Conservation (phyloP, 352 stramenopile genomes). For the Globisporangium echinulatum region DNA sequence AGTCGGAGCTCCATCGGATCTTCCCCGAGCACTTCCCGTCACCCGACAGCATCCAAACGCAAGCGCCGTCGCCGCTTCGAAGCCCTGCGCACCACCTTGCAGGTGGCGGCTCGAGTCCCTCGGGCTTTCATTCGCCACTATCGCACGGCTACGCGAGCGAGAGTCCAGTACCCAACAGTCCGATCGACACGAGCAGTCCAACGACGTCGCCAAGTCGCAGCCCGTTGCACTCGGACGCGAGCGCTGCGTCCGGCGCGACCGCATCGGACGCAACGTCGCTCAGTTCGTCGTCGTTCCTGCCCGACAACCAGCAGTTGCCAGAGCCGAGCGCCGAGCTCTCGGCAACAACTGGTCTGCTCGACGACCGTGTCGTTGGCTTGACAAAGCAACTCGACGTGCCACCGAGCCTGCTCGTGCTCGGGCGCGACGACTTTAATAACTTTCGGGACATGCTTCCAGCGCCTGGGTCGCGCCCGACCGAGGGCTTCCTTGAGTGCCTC, state of each 20-base stretch:
- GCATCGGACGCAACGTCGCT: conserved; percentile 59
- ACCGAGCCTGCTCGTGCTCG: conserved; percentile 46
- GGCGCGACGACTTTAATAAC: conserved; percentile 67
- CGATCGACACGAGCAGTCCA: conserved; percentile 39
- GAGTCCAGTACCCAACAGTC: conserved; percentile 50
- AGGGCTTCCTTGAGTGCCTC: conserved; percentile 72
- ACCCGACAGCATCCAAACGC: conserved; percentile 40
- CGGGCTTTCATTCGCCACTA: conserved; percentile 29
- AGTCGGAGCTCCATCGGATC: conserved; percentile 68
- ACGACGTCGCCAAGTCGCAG: conserved; percentile 51
- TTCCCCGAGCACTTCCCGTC: conserved; percentile 79
- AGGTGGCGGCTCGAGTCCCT: conserved; percentile 25
- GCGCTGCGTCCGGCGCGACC: conserved; percentile 32
- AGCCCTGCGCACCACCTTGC: conserved; percentile 9
- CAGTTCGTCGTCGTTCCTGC: conserved; percentile 74
- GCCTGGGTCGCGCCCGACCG: conserved; percentile 47
- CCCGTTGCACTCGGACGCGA: conserved; percentile 65
- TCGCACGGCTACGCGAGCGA: conserved; percentile 24
- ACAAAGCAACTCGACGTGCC: conserved; percentile 36
- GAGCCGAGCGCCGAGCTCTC: conserved; percentile 26
- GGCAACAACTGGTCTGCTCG: conserved; percentile 17
- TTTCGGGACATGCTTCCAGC: conserved; percentile 72
- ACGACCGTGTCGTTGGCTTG: conserved; percentile 12
- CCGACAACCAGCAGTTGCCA: conserved; percentile 43
- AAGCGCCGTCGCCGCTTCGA: conserved; percentile 17